Conservation (phyloP, 306 rosid species). For the Castanea crenata region DNA sequence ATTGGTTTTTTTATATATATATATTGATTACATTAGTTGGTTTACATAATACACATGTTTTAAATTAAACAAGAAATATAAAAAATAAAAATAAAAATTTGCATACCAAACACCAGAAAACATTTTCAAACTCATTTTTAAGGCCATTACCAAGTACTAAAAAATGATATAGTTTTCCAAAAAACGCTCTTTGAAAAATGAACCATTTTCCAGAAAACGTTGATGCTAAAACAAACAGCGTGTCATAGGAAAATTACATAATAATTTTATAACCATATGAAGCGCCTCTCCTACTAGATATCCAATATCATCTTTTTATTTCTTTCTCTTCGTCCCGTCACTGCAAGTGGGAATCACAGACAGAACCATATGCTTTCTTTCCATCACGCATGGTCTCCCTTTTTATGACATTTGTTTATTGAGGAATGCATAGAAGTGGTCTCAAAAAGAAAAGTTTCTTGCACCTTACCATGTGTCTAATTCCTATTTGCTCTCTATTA, state of each 20-base stretch:
- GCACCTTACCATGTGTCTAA: constrained; percentile 21
- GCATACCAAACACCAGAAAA: too few species aligned
- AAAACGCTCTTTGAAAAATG: too few species aligned
- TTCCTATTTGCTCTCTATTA: constrained; percentile 1
- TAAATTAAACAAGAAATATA: too few species aligned
- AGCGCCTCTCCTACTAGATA: background rate
- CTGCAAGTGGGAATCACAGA: constrained; percentile 37
- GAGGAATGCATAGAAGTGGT: constrained; percentile 19
- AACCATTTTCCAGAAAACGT: too few species aligned
- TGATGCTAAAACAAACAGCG: too few species aligned
- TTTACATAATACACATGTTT: too few species aligned
- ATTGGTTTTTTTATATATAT: too few species aligned
- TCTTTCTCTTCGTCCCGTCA: background rate
- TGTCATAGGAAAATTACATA: background rate
- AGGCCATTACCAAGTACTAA: too few species aligned
- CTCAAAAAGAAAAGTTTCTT: constrained; percentile 5
- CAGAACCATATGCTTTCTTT: constrained; percentile 49
- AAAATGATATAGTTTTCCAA: too few species aligned
- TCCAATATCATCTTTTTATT: constrained; percentile 21
- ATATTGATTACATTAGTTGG: too few species aligned
- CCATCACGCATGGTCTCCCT: constrained; percentile 46
- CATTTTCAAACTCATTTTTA: too few species aligned
- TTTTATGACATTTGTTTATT: constrained; percentile 47
- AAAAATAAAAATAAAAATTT: too few species aligned
- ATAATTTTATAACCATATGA: background rate